These are phyloP conservation scores for Paramecium primaurelia DNA, from an alignment of 73 alveolate species.

Conservation along the genomic window DNA sequence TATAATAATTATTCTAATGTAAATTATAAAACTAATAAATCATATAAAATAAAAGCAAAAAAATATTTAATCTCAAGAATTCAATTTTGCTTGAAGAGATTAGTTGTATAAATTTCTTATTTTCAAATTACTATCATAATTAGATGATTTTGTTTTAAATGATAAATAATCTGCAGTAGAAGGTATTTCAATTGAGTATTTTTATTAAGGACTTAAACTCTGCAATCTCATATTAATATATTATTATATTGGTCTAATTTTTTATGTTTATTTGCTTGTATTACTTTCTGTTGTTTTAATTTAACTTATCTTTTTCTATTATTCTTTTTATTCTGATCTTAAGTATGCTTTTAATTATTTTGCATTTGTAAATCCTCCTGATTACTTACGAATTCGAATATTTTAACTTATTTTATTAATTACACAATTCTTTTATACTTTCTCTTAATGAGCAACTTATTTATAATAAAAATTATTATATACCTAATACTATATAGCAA, in stretches of 20 bases:
- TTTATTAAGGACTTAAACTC: not conserved
- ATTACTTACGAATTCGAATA: not conserved
- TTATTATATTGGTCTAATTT: not conserved
- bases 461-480: not conserved
- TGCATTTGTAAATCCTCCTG: not conserved
- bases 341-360: not conserved
- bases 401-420: not conserved
- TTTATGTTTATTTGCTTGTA: not conserved
- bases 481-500: conserved; percentile 34
- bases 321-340: not conserved
- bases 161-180: conserved; percentile 35
- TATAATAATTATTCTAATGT: too few relatives aligned
- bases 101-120: not conserved
- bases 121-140: not conserved
- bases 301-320: not conserved
- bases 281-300: not conserved
- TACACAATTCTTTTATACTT: not conserved
- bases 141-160: not conserved
- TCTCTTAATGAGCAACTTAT: not conserved
- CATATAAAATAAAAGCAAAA: not conserved
- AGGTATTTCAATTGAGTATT: conserved; percentile 27
- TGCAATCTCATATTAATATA: not conserved
- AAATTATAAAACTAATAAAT: not conserved
- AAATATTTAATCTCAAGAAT: not conserved
- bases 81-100: not conserved